Evolutionary conservation across 2,329 filamentous ascomycete genomes (phyloP), one percentile per base, ranked within the genome.

Genomic region (Lecanosticta acicola): DNA sequence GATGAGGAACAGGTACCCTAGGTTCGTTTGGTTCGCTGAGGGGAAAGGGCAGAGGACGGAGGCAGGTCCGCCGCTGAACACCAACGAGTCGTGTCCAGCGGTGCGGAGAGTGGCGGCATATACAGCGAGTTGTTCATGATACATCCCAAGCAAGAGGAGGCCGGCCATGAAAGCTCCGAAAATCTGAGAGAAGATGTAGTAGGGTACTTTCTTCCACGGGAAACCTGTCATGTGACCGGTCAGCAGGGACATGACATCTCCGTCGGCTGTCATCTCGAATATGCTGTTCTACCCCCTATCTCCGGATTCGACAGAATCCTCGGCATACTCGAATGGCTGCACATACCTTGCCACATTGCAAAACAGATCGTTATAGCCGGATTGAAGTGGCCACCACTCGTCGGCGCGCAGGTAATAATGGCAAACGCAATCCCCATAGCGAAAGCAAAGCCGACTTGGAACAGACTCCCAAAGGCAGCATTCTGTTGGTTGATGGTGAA

Each of bases 381-480:
- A 38, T 58, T 59, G 50, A 64, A 58, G 70, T 63, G 58, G 4
- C 58, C 54, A 39, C 78, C 77, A 4, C 71, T 76, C 1, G 71
- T 75, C 1, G 75, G 64, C 4, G 68, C 77, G 53, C 75, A 78
- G 32, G 71, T 74, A 44, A 79, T 78, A 60, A 80, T 78, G 36
- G 77, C 77, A 53, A 79, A 77, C 11, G 76, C 73, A 55, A 80
- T 79, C 3, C 78, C 77, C 13, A 80, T 58, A 3, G 74, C 75
- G 57, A 76, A n/a, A n/a, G n/a, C n/a, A n/a, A 80, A 2, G 74
- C 75, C 60, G 69, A 74, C 14, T 77, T 77, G 44, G 79, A 73
- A 50, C 77, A 72, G 55, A 80, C 75, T 20, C 79, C 77, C 74
- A 47, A 71, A 75, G 2, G 64, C 66, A 1, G 68, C 66, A 26